Percentiles rank a stretch among this genome's conserved stretches.
Conservation (phyloP, 768 basidiomycete genomes). For the Leccinellum rugosiceps region DNA sequence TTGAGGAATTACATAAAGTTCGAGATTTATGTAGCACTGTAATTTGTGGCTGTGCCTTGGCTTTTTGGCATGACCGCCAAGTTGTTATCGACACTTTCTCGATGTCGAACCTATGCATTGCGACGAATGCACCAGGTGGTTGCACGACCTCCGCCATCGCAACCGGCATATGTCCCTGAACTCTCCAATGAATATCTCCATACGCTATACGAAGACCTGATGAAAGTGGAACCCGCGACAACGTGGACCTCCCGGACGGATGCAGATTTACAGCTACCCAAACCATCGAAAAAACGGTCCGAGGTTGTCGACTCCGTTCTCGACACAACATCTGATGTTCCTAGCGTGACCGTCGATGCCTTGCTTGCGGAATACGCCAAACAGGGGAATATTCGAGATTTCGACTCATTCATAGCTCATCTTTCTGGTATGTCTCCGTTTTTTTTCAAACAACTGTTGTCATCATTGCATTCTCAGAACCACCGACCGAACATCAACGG, state of each 20-base stretch:
- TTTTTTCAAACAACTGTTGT: neutral
- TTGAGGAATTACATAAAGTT: no score
- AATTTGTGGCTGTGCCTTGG: neutral
- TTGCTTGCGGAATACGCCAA: conserved; percentile 50
- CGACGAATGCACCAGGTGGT: conserved; percentile 23
- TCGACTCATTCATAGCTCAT: conserved; percentile 44
- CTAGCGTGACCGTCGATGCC: conserved; percentile 43
- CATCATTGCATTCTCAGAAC: conserved; percentile 18
- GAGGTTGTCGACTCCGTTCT: conserved; percentile 1
- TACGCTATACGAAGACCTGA: conserved; percentile 41
- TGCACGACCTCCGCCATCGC: neutral
- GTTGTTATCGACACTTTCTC: conserved; percentile 6
- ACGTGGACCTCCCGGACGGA: neutral
- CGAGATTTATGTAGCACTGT: no score
- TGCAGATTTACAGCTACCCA: conserved; percentile 4
- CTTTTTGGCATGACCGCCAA: conserved; percentile 4
- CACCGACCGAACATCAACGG: conserved; percentile 54
- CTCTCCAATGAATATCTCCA: conserved; percentile 22
- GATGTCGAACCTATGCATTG: conserved; percentile 1
- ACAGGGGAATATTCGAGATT: conserved; percentile 40
- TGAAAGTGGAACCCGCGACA: conserved; percentile 26
- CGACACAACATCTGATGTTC: conserved; percentile 19
- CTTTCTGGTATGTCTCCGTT: conserved; percentile 39
- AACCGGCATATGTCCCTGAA: neutral
- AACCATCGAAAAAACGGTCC: neutral